These are phyloP conservation scores for Flueggea neowawraea DNA, from an alignment of 441 rosid genomes.

Conservation along the genomic window DNA sequence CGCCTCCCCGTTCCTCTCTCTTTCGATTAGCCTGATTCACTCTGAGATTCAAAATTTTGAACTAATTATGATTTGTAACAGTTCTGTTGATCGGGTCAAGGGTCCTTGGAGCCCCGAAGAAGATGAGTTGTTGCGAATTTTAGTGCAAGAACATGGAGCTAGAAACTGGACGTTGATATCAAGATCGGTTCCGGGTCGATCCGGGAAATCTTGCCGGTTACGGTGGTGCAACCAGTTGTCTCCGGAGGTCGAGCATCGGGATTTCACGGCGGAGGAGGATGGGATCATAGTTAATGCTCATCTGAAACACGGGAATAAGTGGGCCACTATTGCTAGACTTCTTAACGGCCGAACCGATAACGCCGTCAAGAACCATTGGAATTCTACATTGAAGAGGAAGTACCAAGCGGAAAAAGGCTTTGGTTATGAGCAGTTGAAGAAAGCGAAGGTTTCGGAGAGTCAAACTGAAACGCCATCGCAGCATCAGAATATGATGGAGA, in stretches of 20 bases:
- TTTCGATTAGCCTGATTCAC: no score
- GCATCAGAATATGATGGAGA: no score
- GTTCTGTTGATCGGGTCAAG: constrained; percentile 42
- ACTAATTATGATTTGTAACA: no score
- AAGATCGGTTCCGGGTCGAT: constrained; percentile 57
- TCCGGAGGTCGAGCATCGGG: constrained; percentile 62
- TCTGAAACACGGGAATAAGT: constrained; percentile 50
- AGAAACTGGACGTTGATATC: constrained; percentile 65
- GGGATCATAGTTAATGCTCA: constrained; percentile 52
- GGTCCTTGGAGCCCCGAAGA: constrained; percentile 79
- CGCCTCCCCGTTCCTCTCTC: no score
- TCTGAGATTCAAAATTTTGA: no score
- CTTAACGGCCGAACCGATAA: constrained; percentile 77
- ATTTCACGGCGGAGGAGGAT: constrained; percentile 58
- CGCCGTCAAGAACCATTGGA: constrained; percentile 72
- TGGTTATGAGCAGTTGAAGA: constrained; percentile 11
- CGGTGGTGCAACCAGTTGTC: constrained; percentile 83
- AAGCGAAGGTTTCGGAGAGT: constrained; percentile 7
- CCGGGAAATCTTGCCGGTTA: constrained; percentile 69
- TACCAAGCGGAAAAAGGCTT: constrained; percentile 21
- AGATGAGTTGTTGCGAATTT: constrained; percentile 39
- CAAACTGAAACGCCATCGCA: no score
- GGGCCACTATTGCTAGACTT: constrained; percentile 70
- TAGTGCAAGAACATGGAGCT: constrained; percentile 50
- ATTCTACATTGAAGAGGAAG: constrained; percentile 61